phyloP scores from a whole-genome alignment of 768 basidiomycete genomes.

The Gymnopilus dilepis region DNA sequence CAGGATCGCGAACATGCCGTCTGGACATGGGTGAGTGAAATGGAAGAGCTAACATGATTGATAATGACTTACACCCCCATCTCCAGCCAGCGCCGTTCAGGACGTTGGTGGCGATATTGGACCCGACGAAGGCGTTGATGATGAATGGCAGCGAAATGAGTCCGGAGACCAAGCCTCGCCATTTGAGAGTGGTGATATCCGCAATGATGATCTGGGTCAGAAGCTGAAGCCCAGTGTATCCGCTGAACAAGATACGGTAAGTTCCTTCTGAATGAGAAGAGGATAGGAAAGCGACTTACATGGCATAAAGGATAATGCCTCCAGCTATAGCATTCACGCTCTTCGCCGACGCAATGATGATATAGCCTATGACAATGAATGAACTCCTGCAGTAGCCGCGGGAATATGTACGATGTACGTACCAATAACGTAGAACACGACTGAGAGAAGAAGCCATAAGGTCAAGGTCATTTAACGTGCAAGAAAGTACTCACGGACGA shows the following conservation, averaged over 20 bases:
- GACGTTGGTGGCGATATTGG: conserved; percentile 59
- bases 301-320: conserved; percentile 62
- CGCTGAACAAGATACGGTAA: conserved; percentile 41
- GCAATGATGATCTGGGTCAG: conserved; percentile 69
- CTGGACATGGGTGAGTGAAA: conserved; percentile 29
- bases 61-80: conserved; percentile 63
- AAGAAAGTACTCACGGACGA: conserved; percentile 50
- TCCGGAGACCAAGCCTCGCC: conserved; percentile 56
- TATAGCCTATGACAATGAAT: conserved; percentile 43
- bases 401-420: conserved; percentile 4
- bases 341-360: conserved; percentile 56
- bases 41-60: not conserved
- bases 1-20: conserved; percentile 64
- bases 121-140: conserved; percentile 68
- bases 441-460: conserved; percentile 27
- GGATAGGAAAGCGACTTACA: conserved; percentile 39
- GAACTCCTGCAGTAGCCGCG: not conserved
- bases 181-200: conserved; percentile 61
- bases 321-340: conserved; percentile 51
- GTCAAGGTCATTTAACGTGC: not conserved
- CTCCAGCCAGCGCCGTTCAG: conserved; percentile 56
- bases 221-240: conserved; percentile 71
- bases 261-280: conserved; percentile 13
- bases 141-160: conserved; percentile 41
- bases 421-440: conserved; percentile 66